Conservation (phyloP, 2,329 filamentous ascomycete species). For the Dactylella cylindrospora region DNA sequence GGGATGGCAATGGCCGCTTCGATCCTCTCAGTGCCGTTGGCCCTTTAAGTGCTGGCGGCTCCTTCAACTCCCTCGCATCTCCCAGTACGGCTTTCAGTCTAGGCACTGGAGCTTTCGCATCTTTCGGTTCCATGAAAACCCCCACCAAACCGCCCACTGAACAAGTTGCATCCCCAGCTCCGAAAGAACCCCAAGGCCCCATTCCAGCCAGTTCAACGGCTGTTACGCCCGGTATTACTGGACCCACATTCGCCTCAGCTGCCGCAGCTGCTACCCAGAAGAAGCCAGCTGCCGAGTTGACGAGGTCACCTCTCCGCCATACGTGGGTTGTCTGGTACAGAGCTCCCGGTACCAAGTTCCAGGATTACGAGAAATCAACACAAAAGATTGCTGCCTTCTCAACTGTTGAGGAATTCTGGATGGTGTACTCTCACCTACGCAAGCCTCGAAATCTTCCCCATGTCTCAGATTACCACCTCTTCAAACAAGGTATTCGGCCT, state of each 20-base stretch:
- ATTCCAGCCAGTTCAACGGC: constrained; percentile 53
- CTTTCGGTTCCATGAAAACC: constrained; percentile 77
- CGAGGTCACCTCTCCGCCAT: constrained; percentile 63
- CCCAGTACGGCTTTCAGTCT: constrained; percentile 83
- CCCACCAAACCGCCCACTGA: constrained; percentile 54
- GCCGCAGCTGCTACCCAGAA: constrained; percentile 50
- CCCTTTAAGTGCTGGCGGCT: constrained; percentile 36
- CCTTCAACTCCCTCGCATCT: constrained; percentile 57
- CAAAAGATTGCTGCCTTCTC: constrained; percentile 79
- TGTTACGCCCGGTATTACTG: constrained; percentile 50
- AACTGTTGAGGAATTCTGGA: constrained; percentile 88
- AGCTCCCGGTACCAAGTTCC: constrained; percentile 93
- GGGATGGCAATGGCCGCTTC: constrained; percentile 33
- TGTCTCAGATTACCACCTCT: constrained; percentile 96
- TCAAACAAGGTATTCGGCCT: constrained; percentile 92
- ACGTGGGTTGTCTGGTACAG: constrained; percentile 97
- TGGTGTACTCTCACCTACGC: constrained; percentile 84
- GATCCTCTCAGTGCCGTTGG: constrained; percentile 35
- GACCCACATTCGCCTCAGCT: constrained; percentile 51
- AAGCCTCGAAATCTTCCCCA: constrained; percentile 82
- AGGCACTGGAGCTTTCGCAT: constrained; percentile 92
- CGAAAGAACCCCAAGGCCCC: constrained; percentile 67
- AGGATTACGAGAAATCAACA: constrained; percentile 96
- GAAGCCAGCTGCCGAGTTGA: constrained; percentile 55
- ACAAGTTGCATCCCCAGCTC: constrained; percentile 11